phyloP scores from a whole-genome alignment of 164 flowering plant species.

The Dillenia turbinata region DNA sequence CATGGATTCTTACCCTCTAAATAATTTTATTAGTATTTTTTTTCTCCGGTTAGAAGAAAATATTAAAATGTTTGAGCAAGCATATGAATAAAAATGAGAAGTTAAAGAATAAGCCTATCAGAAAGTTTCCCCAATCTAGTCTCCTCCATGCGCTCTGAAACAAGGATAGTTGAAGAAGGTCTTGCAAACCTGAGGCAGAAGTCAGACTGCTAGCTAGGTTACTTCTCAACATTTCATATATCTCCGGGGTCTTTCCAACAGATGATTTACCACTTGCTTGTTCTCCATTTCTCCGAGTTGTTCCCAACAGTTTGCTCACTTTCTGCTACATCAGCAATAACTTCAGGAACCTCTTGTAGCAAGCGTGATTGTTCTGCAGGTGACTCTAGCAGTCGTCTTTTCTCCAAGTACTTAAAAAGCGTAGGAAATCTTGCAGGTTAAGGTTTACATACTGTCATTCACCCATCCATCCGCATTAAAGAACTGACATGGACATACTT shows the following conservation, averaged over 20 bases:
- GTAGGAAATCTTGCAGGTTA: slow-evolving; percentile 27
- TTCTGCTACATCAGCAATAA: slow-evolving; percentile 37
- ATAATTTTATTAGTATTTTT: no score
- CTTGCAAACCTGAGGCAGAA: no score
- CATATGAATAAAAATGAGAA: no score
- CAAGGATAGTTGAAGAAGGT: no score
- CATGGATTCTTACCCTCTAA: no score
- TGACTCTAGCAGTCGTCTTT: slow-evolving; percentile 34
- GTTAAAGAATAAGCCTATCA: no score
- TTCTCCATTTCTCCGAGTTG: slow-evolving; percentile 2
- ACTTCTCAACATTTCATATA: not conserved
- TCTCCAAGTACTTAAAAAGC: slow-evolving; percentile 38
- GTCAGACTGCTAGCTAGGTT: no score
- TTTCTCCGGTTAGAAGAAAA: no score
- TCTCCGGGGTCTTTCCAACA: slow-evolving; percentile 6
- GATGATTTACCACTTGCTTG: slow-evolving; percentile 10
- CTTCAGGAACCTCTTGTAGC: slow-evolving; percentile 38
- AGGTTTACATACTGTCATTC: slow-evolving; percentile 17
- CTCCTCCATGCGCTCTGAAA: no score
- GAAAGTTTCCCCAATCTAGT: no score
- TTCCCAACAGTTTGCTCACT: slow-evolving; percentile 16
- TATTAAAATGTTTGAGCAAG: no score
- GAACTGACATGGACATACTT: no score
- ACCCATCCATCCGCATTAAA: not conserved
- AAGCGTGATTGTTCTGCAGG: slow-evolving; percentile 34